These are phyloP conservation scores for Nidula niveotomentosa DNA, from an alignment of 1,284 basidiomycete genomes.

Conservation along the genomic window DNA sequence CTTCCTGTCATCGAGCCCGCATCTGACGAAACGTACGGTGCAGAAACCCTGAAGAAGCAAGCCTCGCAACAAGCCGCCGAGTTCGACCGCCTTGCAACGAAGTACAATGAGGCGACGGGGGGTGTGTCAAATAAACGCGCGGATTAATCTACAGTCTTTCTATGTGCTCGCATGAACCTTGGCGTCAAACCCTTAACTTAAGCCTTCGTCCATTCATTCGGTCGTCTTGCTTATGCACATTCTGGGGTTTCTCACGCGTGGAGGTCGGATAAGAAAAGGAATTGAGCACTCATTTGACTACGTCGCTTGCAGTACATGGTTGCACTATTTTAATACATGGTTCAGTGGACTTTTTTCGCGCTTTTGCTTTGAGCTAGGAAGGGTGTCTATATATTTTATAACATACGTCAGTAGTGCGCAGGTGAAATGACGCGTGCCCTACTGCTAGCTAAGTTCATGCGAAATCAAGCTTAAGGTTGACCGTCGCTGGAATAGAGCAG, in stretches of 20 bases:
- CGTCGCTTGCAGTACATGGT: background rate
- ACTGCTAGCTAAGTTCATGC: too few relatives aligned
- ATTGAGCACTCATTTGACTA: background rate
- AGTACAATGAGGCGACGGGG: constrained; percentile 74
- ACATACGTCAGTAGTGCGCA: too few relatives aligned
- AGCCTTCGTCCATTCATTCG: too few relatives aligned
- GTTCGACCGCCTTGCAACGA: constrained; percentile 79
- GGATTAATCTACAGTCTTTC: constrained; percentile 19
- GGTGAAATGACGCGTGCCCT: too few relatives aligned
- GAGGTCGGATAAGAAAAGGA: background rate
- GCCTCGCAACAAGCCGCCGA: constrained; percentile 75
- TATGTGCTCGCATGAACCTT: too few relatives aligned
- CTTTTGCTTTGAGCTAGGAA: too few relatives aligned
- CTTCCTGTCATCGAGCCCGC: background rate
- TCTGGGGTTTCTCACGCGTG: background rate
- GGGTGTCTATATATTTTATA: too few relatives aligned
- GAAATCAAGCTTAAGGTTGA: too few relatives aligned
- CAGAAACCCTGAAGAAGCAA: constrained; percentile 84
- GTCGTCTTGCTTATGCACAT: background rate
- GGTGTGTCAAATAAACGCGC: constrained; percentile 32
- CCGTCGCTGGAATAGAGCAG: too few relatives aligned
- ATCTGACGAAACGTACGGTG: background rate
- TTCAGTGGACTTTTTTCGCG: background rate
- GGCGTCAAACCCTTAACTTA: too few relatives aligned
- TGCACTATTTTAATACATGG: background rate